phyloP scores from a whole-genome alignment of 1,284 basidiomycete genomes.

The Abortiporus biennis region DNA sequence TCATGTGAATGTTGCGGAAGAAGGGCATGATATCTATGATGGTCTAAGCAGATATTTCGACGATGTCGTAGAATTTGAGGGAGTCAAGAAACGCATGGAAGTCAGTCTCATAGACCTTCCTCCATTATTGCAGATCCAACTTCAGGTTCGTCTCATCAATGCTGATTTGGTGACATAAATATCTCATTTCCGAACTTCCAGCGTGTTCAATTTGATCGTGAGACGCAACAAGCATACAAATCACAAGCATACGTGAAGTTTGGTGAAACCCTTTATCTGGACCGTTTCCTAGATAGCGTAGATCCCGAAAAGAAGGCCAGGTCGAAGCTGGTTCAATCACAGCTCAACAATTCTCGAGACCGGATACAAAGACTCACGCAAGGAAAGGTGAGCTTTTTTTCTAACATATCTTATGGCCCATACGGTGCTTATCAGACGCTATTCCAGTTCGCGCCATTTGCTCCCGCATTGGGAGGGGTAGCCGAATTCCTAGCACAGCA shows the following conservation, averaged over 20 bases:
- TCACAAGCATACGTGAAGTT: constrained; percentile 95
- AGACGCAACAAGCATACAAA: constrained; percentile 86
- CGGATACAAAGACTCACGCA: constrained; percentile 63
- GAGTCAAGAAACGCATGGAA: constrained; percentile 82
- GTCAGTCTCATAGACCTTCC: constrained; percentile 85
- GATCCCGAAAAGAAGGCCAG: constrained; percentile 65
- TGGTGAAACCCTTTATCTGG: constrained; percentile 82
- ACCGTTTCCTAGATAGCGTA: constrained; percentile 83
- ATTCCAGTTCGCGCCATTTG: constrained; percentile 52
- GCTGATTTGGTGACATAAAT: constrained; percentile 1
- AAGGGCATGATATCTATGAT: constrained; percentile 88
- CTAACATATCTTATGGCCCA: too few relatives aligned
- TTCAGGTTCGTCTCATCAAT: constrained; percentile 59
- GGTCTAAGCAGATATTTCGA: constrained; percentile 91
- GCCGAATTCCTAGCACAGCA: constrained; percentile 49
- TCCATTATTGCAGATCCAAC: constrained; percentile 89
- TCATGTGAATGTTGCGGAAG: constrained; percentile 88
- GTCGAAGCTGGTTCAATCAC: constrained; percentile 63
- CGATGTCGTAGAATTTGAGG: constrained; percentile 86
- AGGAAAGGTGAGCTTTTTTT: constrained; percentile 50
- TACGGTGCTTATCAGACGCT: background rate
- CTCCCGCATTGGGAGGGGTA: constrained; percentile 44
- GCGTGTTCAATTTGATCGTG: constrained; percentile 96
- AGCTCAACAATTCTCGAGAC: constrained; percentile 59
- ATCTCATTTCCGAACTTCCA: constrained; percentile 25